Evolutionary conservation across 768 basidiomycete species (phyloP), one percentile per base, ranked within the genome.

Genomic region (Boletus speciosus): DNA sequence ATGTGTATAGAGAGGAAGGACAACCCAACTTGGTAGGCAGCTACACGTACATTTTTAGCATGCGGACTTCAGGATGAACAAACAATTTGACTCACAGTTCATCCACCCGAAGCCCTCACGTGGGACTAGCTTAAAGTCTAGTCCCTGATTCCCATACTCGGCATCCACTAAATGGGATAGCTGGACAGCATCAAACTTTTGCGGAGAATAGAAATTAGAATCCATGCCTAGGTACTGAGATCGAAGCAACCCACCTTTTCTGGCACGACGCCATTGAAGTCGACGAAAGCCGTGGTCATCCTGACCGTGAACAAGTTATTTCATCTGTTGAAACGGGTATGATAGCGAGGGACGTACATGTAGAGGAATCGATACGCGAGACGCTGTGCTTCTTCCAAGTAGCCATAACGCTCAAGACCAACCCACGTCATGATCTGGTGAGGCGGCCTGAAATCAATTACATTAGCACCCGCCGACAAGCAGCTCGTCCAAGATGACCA

Each of bases 381-480:
- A 44, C 97, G 81, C 59, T 96, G 93, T 1, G 94, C 91, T 58
- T 97, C 94, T 58, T 96, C 91, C 4, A 90, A 76, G 69, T 93
- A 97, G 2, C 96, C 96, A 66, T 99, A 99, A 49, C 96, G 86
- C 62, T 97, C 93, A 23, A 98, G 78, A 39, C 94, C 96, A 49
- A 98, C 93, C 96, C 96, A 99, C 2, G 88, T 77, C 90, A 98
- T 98, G 66, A 98, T 97, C 71, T 98, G 96, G 71, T 98, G 94
- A 46, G 94, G 91, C n/a, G 91, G 91, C 91, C 86, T 85, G 55
- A 31, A 49, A 51, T 23, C n/a, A 15, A 54, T 45, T 27, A 21
- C 8, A 21, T 66, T 38, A 71, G 47, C 14, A 43, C 19, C 4
- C 31, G 61, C 2, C 45, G 51, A 35, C 38, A 34, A 35, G 11